Evolutionary conservation across 2,329 filamentous ascomycete genomes (phyloP), one percentile per base, ranked within the genome.

Genomic region (Fusarium ramigenum): DNA sequence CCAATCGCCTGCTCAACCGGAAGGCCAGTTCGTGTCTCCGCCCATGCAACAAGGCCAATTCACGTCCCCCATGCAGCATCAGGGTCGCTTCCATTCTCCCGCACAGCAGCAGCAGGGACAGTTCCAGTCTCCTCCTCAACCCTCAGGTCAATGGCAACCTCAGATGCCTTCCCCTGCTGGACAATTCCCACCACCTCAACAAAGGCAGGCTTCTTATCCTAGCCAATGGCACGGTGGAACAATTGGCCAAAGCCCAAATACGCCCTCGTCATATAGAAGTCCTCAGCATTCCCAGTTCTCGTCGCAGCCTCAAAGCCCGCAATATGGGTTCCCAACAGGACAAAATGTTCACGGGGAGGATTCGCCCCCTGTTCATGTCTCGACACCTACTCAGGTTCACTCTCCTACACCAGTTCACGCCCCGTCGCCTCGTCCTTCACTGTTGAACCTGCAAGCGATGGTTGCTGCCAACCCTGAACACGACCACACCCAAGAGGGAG

Each of bases 201-300:
- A 84, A 40, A 83, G 83, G 1, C 73, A 67, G 32, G 78, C 79
- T 18, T 85, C 85, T 49, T 63, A 70, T 11, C 72, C 80, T 19
- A 82, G 83, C 9, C 81, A 83, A 52, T 82, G 80, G 34, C 83
- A 84, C 53, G 82, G 81, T 43, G 82, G 80, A 25, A 73, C 64
- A 18, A 56, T 76, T n/a, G 78, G 73, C 6, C 79, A 82, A 54
- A 73, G 77, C 44, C 42, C 77, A 16, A 75, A 74, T 18, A 71
- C 64, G n/a, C 62, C 69, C 18, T 25, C 72, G 18, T 28, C 72
- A 34, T 72, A 66, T 30, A 75, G 49, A 39, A 65, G 50, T 32
- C 64, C 63, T 52, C 66, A 39, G 21, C 60, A 69, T 47, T 59
- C 65, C 39, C 58, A 69, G 10, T 69, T 69, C 44, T 44, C 66